These are phyloP conservation scores for Breviolum minutum DNA, from an alignment of 73 alveolate genomes.

Conservation along the genomic window DNA sequence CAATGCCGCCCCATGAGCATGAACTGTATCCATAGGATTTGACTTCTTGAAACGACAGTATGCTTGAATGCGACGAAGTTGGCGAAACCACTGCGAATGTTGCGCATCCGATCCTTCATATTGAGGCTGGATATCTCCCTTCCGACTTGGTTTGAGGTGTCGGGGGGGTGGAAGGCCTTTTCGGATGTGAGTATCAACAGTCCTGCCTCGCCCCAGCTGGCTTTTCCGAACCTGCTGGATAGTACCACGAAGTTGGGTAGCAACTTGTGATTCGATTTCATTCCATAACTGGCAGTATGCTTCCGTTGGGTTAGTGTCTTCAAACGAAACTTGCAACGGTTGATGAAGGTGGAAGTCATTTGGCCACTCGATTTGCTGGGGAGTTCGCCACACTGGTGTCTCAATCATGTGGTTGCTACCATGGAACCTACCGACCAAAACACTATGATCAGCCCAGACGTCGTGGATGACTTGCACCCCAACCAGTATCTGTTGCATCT, in stretches of 20 bases:
- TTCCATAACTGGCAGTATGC: neutral
- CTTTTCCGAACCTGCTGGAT: neutral
- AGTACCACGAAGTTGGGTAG: neutral
- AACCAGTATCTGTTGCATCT: too few relatives aligned
- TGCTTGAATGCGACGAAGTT: neutral
- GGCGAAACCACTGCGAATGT: neutral
- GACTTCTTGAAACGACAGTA: neutral
- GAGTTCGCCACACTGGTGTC: neutral
- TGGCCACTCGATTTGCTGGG: neutral
- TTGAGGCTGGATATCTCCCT: neutral
- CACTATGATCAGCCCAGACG: neutral
- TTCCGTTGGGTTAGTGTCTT: neutral
- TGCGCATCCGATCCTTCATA: neutral
- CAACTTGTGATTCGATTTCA: neutral
- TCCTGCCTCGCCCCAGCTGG: neutral
- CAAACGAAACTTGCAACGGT: too few relatives aligned
- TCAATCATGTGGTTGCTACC: too few relatives aligned
- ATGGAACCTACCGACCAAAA: neutral
- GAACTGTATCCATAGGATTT: neutral
- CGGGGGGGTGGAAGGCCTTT: too few relatives aligned
- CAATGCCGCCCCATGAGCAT: neutral
- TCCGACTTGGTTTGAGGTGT: neutral
- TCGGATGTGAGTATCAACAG: too few relatives aligned
- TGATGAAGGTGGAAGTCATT: neutral
- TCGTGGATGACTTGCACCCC: too few relatives aligned